phyloP scores from a whole-genome alignment of 352 stramenopile species.

The Globisporangium nagaii region DNA sequence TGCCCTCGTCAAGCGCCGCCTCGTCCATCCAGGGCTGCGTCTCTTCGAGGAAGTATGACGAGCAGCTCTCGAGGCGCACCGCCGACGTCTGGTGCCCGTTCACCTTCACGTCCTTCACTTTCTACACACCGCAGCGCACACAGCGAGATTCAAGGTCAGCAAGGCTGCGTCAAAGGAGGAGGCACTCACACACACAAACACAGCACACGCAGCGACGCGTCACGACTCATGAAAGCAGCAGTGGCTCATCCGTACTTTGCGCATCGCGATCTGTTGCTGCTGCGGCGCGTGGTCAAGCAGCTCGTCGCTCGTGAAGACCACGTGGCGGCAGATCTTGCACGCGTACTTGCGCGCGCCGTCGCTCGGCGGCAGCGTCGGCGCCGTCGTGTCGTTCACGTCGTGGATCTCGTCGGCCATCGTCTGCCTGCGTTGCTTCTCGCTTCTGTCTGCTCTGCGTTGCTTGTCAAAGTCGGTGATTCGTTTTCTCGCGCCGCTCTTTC shows the following conservation, averaged over 20 bases:
- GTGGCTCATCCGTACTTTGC: constrained; percentile 41
- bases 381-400: constrained; percentile 3
- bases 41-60: constrained; percentile 70
- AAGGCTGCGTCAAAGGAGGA: too few relatives aligned
- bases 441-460: background rate
- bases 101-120: constrained; percentile 67
- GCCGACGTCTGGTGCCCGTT: constrained; percentile 20
- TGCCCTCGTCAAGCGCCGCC: constrained; percentile 46
- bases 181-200: background rate
- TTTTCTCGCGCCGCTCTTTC: too few relatives aligned
- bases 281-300: constrained; percentile 52
- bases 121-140: constrained; percentile 15
- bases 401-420: constrained; percentile 3
- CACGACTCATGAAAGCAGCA: too few relatives aligned
- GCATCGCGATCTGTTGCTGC: constrained; percentile 59
- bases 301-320: constrained; percentile 62
- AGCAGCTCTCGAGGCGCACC: constrained; percentile 35
- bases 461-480: background rate
- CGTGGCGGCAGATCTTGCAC: constrained; percentile 64
- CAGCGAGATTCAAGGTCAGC: background rate
- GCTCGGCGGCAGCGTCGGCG: background rate
- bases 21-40: constrained; percentile 73
- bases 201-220: background rate
- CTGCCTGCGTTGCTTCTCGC: background rate
- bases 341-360: constrained; percentile 31